Evolutionary conservation across 1,284 basidiomycete genomes (phyloP).

Genomic region (Thecaphora thlaspeos): DNA sequence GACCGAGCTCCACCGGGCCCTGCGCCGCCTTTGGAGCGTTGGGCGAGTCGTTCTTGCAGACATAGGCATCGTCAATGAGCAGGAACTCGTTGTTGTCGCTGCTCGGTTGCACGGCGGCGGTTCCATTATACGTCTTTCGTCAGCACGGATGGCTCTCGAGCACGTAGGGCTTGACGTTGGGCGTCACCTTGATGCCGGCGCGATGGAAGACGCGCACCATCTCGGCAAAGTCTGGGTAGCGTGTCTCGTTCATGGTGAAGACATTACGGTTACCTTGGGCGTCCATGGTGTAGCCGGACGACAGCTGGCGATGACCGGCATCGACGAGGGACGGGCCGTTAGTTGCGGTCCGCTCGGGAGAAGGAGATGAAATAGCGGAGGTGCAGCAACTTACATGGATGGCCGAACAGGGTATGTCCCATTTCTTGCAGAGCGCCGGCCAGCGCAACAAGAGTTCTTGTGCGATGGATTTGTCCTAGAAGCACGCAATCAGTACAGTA

Average conservation of each 20-base stretch:
- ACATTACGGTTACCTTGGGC: slow-evolving; percentile 59
- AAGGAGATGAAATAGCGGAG: too few species aligned
- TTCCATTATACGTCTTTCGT: too few species aligned
- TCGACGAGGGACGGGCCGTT: too few species aligned
- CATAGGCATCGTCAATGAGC: slow-evolving; percentile 59
- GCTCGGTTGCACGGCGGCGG: too few species aligned
- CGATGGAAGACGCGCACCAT: slow-evolving; percentile 59
- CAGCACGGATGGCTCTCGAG: slow-evolving; percentile 54
- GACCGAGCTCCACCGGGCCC: slow-evolving; percentile 49
- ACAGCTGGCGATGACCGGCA: too few species aligned
- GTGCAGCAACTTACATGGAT: slow-evolving; percentile 14
- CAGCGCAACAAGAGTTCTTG: slow-evolving; percentile 59
- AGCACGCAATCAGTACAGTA: too few species aligned
- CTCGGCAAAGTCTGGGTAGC: slow-evolving; percentile 60
- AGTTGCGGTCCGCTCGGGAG: too few species aligned
- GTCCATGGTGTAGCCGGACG: slow-evolving; percentile 60
- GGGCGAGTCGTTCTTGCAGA: slow-evolving; percentile 40
- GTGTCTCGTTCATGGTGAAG: slow-evolving; percentile 59
- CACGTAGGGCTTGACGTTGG: slow-evolving; percentile 60
- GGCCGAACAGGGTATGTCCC: slow-evolving; percentile 59
- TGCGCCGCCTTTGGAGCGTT: slow-evolving; percentile 13
- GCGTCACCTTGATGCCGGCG: slow-evolving; percentile 59
- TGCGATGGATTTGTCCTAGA: slow-evolving; percentile 56
- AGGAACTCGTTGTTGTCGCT: slow-evolving; percentile 61
- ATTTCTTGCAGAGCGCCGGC: slow-evolving; percentile 59